Percentiles rank a stretch among this genome's conserved stretches.
Conservation (phyloP, 176 grass and related monocot species). For the Saccharum officinarum region DNA sequence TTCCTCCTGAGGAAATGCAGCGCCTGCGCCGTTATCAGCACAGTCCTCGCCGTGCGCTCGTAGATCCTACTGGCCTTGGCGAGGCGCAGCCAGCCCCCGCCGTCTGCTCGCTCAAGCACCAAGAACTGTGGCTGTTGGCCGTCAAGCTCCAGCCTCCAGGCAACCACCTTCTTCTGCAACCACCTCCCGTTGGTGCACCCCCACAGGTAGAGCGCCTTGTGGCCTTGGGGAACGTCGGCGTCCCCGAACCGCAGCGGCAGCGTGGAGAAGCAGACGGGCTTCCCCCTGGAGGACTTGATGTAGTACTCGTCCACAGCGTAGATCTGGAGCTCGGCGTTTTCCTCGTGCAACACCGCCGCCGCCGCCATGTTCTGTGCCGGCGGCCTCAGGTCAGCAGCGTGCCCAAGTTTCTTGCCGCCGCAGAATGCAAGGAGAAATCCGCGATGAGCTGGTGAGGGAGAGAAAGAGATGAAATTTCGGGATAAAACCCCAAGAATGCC, state of each 20-base stretch:
- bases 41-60: constrained; percentile 28
- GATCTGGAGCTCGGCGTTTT: constrained; percentile 35
- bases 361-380: not conserved
- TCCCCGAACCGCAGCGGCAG: constrained; percentile 32
- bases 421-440: not conserved
- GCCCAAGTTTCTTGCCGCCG: not conserved
- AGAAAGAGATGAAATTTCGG: not conserved
- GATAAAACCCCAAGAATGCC: not conserved
- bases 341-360: constrained; percentile 23
- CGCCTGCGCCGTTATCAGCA: constrained; percentile 58
- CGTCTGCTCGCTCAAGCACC: constrained; percentile 37
- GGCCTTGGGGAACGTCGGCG: too few relatives aligned
- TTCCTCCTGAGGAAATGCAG: constrained; percentile 78
- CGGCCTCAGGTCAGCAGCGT: constrained; percentile 7
- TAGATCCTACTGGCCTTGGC: constrained; percentile 55
- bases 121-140: constrained; percentile 38
- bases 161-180: constrained; percentile 44
- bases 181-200: constrained; percentile 12
- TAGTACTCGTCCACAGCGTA: constrained; percentile 37
- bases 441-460: not conserved
- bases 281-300: not conserved
- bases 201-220: not conserved
- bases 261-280: constrained; percentile 42
- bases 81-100: constrained; percentile 51
- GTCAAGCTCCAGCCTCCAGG: constrained; percentile 65